Conservation (phyloP, 306 rosid species). For the Dalbergia cultrata region DNA sequence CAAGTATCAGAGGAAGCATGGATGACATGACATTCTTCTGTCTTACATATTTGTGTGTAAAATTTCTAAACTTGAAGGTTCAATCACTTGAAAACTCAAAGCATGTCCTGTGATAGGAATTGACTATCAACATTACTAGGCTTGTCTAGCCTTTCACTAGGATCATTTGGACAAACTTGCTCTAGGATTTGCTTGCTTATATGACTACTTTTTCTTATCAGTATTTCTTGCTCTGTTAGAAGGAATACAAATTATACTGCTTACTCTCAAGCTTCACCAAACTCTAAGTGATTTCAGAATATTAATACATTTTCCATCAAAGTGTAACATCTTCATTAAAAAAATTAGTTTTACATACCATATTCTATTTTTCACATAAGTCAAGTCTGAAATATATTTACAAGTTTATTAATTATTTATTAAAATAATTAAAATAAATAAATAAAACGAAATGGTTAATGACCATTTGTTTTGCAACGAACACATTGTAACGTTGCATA, state of each 20-base stretch:
- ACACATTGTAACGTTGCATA: too few species aligned
- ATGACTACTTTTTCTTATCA: neutral
- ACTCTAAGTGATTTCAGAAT: constrained; percentile 14
- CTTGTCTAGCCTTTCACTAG: constrained; percentile 39
- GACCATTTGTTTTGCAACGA: too few species aligned
- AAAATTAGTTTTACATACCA: neutral
- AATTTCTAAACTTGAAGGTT: constrained; percentile 32
- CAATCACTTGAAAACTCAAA: constrained; percentile 41
- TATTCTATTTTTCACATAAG: too few species aligned
- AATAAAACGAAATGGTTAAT: too few species aligned
- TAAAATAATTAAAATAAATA: too few species aligned
- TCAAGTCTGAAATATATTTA: too few species aligned
- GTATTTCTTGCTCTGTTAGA: neutral
- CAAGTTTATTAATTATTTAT: too few species aligned
- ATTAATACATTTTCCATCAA: constrained; percentile 2
- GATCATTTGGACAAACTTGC: constrained; percentile 45
- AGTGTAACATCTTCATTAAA: constrained; percentile 3
- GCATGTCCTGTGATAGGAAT: constrained; percentile 36
- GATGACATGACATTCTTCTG: neutral
- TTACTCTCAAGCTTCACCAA: constrained; percentile 38
- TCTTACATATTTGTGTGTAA: constrained; percentile 12
- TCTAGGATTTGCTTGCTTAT: constrained; percentile 47
- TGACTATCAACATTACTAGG: constrained; percentile 36
- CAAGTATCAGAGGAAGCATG: constrained; percentile 35
- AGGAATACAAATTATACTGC: constrained; percentile 15